Base-by-base conservation (phyloP, 306 rosid species). In the Prosopis cineraria region DNA sequence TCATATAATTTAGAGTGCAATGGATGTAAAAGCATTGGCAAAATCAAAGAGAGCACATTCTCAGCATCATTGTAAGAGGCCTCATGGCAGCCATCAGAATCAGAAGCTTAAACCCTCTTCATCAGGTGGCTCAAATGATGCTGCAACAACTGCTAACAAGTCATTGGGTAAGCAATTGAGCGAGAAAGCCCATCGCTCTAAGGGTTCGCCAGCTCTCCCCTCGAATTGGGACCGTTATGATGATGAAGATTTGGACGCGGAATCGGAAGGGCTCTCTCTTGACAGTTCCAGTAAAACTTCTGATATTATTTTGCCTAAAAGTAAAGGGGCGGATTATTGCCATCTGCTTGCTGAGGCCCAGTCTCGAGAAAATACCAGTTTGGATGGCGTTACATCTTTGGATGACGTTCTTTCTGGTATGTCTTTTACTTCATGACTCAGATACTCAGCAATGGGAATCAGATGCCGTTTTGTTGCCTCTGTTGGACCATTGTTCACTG, bases 1-100 rank as follows among this genome's bases (percentile, higher is more conserved):
- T 27, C 16, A 27, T 36, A 12, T 27, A 34, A 25, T 19, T 0
- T 8, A n/a, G 44, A 60, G 72, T 45, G 6, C 58, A 22, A 91
- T 94, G 97, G 98, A 94, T 77, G 85, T 88, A 22, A 91, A 94
- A 79, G 69, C 91, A 39, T 76, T 94, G 82, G 97, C 98, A 25
- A 94, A 89, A 88, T 90, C 97, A 20, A 94, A 94, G 87, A 83
- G 97, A 80, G 89, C 89, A 58, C 98, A 91, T 78, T 85, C 97
- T 47, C 94, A 84, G 58, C 96, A 90, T 29, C 98, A 84, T 37
- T 85, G 75, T 79, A 90, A 82, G 83, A 91, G 53, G 72, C 60
- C 82, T 24, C 85, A 64, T 36, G 62, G 39, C 0, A 16, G 14
- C 19, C 88, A 86, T 36, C 78, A 82, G 8, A 85, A 66, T 63